These are phyloP conservation scores for Pouteria campechiana DNA, from an alignment of 179 eudicot genomes.

Conservation along the genomic window DNA sequence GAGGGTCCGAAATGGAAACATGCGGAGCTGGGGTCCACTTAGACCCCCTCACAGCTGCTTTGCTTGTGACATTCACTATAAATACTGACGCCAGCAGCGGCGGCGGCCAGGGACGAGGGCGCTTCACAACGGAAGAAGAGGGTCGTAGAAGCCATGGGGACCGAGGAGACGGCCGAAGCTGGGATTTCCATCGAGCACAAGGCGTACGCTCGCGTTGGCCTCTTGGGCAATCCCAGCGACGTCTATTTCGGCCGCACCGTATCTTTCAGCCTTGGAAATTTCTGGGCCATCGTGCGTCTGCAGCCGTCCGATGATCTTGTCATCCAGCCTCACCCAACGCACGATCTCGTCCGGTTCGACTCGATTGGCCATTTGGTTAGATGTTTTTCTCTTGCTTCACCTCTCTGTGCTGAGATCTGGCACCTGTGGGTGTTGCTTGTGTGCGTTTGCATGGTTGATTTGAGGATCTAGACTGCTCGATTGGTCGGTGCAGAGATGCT, in stretches of 20 bases:
- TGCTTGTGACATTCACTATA: no score
- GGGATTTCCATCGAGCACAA: slow-evolving; percentile 77
- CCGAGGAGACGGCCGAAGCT: no score
- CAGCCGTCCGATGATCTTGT: slow-evolving; percentile 53
- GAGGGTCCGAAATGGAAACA: no score
- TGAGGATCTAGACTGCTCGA: no score
- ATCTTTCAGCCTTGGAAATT: slow-evolving; percentile 55
- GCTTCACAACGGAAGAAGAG: no score
- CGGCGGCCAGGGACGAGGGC: no score
- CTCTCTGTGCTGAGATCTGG: not conserved
- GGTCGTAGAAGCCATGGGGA: no score
- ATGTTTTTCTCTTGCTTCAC: not conserved
- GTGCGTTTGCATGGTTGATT: not conserved
- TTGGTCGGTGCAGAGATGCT: no score
- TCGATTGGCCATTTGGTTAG: slow-evolving; percentile 60
- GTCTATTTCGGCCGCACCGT: slow-evolving; percentile 70
- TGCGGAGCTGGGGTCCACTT: no score
- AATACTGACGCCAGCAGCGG: no score
- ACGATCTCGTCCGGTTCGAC: slow-evolving; percentile 69
- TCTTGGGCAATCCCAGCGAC: slow-evolving; percentile 87
- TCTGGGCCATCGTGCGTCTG: slow-evolving; percentile 61
- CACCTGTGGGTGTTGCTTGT: not conserved
- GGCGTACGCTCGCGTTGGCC: slow-evolving; percentile 68
- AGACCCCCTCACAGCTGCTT: no score
- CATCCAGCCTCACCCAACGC: slow-evolving; percentile 63